Evolutionary conservation across 1,284 basidiomycete genomes (phyloP).

Genomic region (Gymnopus androsaceus): DNA sequence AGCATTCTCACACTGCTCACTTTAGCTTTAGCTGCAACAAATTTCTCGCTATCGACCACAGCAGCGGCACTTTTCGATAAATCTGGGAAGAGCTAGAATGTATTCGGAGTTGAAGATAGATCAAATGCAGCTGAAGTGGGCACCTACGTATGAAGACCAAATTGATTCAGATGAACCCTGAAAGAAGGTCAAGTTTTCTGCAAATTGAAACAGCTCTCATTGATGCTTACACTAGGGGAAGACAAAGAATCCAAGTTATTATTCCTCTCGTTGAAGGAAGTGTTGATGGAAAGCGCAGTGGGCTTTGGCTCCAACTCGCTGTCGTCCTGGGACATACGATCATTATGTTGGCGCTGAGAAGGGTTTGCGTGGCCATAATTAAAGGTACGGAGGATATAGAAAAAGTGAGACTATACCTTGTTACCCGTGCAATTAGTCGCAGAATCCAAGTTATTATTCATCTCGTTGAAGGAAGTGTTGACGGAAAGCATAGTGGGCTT

Average conservation of each 20-base stretch:
- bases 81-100: neutral
- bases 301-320: no score
- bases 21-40: no score
- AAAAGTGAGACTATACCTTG: no score
- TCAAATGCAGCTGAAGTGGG: no score
- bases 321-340: neutral
- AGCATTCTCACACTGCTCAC: no score
- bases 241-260: neutral
- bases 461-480: neutral
- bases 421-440: neutral
- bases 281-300: neutral
- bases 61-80: neutral
- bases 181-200: neutral
- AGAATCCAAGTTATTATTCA: constrained; percentile 4
- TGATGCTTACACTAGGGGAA: neutral
- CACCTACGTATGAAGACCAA: constrained; percentile 1
- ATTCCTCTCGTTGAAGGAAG: neutral
- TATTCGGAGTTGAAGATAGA: neutral
- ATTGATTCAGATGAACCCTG: neutral
- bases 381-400: no score
- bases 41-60: no score
- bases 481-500: constrained; percentile 23
- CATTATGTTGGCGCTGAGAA: no score
- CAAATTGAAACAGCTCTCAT: neutral
- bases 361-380: no score